Evolutionary conservation across 352 stramenopile genomes (phyloP), one percentile per base, ranked within the genome.

Genomic region (Phytopythium montanum): DNA sequence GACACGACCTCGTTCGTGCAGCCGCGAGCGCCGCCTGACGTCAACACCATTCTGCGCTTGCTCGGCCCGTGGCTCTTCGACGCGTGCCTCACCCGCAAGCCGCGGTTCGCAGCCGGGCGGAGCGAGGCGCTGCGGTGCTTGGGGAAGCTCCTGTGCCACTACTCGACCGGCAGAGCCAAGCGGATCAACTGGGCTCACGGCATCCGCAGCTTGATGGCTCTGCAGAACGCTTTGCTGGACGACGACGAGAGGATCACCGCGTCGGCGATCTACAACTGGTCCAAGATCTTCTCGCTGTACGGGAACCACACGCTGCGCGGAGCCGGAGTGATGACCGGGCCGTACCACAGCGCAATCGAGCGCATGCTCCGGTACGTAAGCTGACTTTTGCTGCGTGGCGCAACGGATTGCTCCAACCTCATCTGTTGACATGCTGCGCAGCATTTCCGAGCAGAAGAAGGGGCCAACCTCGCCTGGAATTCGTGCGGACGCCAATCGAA

Each of bases 11-110:
- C 50, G 1, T 45, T 59, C 5, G 63, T 70, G 7, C 79, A 82
- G 44, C 66, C 79, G 9, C 72, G 82, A 54, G 79, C 79, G 19
- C 81, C 86, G n/a, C 86, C 86, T 31, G 86, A 95, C 56, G 81
- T 94, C 21, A 95, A 95, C 62, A 89, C 86, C 2, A 84, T 95
- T 33, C 52, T 95, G 28, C 70, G 86, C 9, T 50, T 95, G 53
- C 68, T 95, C 18, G 86, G 86, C 4, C 85, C 86, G 14, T 95
- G 86, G 86, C 61, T 95, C 0, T 95, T 95, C 65, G 86, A 95
- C 44, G 86, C 86, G 7, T 93, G 79, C 41, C 65, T 95, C 45
- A 91, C 75, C 16, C 84, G 86, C 13, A 87, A 85, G 25, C 64
- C 68, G 9, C 80, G 81, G 16, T 95, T 90, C 63, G 79, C 81